Conservation (phyloP, 1,284 basidiomycete species). For the Papiliotrema flavescens region DNA sequence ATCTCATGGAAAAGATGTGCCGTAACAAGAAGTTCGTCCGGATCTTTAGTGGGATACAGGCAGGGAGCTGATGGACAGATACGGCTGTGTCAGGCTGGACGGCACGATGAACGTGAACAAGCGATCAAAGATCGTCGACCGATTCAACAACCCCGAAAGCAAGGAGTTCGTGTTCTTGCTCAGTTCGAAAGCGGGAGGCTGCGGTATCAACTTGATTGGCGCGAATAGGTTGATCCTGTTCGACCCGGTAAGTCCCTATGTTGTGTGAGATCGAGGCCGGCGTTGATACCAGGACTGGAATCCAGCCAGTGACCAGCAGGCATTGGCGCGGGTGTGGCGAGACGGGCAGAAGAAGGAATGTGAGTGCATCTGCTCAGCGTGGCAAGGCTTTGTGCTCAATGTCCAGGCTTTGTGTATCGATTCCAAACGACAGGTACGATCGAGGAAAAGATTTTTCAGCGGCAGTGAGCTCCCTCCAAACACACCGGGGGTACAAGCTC, state of each 20-base stretch:
- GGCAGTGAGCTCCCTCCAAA: constrained; percentile 56
- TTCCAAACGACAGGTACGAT: constrained; percentile 98
- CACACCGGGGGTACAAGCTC: neutral
- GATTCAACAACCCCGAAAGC: constrained; percentile 93
- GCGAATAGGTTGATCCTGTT: constrained; percentile 94
- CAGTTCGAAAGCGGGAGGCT: constrained; percentile 95
- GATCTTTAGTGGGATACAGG: too few species aligned
- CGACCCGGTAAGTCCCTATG: constrained; percentile 71
- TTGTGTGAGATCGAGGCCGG: constrained; percentile 2
- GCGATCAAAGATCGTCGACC: constrained; percentile 93
- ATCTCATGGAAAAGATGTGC: constrained; percentile 86
- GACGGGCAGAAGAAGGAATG: constrained; percentile 99
- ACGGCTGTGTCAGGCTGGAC: constrained; percentile 88
- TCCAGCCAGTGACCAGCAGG: constrained; percentile 97
- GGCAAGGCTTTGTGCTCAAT: too few species aligned
- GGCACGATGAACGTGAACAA: constrained; percentile 92
- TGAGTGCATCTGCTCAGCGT: constrained; percentile 45
- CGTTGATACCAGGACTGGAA: constrained; percentile 74
- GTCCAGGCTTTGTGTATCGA: constrained; percentile 87
- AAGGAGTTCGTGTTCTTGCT: constrained; percentile 95
- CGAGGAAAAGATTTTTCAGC: constrained; percentile 97
- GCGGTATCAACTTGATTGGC: constrained; percentile 96
- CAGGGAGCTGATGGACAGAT: constrained; percentile 54
- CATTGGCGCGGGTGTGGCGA: constrained; percentile 97
- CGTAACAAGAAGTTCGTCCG: constrained; percentile 68